Base-by-base conservation (phyloP, 495 filamentous ascomycete species). In the Niebla homalea region DNA sequence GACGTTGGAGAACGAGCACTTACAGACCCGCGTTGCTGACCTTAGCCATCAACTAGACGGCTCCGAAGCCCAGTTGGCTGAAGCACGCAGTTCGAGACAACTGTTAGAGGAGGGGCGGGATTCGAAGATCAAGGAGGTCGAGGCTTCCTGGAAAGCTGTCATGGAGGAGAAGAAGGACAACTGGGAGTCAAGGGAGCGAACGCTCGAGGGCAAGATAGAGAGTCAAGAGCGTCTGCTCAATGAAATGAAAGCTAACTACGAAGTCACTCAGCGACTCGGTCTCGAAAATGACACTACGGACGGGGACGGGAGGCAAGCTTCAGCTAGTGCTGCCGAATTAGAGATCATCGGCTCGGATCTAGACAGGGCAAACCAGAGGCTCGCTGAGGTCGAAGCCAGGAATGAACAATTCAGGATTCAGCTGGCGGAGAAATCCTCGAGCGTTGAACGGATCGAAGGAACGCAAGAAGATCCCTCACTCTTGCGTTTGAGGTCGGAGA, bases 211-310 rank as follows among this genome's bases (percentile, higher is more conserved):
- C 55, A 96, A 95, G 63, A 71, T 94, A 19, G 92, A 94, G 62
- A 90, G 83, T 56, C 92, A 97, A 61, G 92, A 99, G 26, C 80
- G 88, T 6, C 67, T 97, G 37, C 64, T 99, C 44, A 95, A 86
- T 61, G 92, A 97, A 58, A 75, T 97, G 54, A 97, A 96, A 68
- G 92, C 92, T 19, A 95, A 81, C 64, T 96, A 95, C 60, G 92
- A 99, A 62, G 93, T 99, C 39, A 86, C 89, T 21, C 89, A 97
- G 59, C 77, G 92, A 43, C 71, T 97, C 45, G 90, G 81, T 6
- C 79, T 77, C 44, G 74, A 76, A 10, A 80, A 81, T 43, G 84
- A 85, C 36, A 18, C 25, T 0, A 74, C 78, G 40, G 73, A 66
- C n/a, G 77, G 79, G 15, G 68, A 74, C 23, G 63, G 60, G 25